Conservation (phyloP, 2,329 filamentous ascomycete genomes). For the Colletotrichum theobromicola region DNA sequence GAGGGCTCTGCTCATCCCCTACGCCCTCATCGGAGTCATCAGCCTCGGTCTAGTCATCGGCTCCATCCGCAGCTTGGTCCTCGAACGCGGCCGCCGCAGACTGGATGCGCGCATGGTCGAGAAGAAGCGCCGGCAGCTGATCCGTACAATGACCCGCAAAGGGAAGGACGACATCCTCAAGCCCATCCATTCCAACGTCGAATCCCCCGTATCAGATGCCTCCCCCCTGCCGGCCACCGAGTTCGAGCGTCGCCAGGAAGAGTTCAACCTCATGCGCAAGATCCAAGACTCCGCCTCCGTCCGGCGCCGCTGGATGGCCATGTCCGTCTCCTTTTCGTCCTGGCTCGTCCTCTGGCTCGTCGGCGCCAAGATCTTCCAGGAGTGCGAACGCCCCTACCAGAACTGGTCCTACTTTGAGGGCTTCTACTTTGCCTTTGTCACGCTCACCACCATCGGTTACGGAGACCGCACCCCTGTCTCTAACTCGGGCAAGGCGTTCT, state of each 20-base stretch:
- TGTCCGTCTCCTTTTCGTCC: constrained; percentile 69
- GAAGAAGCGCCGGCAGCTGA: constrained; percentile 56
- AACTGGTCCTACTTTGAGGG: constrained; percentile 78
- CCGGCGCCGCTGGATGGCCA: constrained; percentile 76
- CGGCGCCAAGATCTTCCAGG: constrained; percentile 76
- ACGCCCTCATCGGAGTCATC: constrained; percentile 81
- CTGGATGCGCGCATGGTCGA: constrained; percentile 65
- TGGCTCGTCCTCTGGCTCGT: constrained; percentile 82
- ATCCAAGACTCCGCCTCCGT: constrained; percentile 72
- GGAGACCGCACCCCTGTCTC: constrained; percentile 80
- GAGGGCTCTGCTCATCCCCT: constrained; percentile 80
- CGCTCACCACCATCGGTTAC: constrained; percentile 81
- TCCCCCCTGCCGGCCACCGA: constrained; percentile 37
- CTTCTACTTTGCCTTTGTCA: constrained; percentile 86
- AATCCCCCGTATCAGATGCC: neutral
- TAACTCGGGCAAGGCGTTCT: constrained; percentile 82
- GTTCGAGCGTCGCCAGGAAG: constrained; percentile 66
- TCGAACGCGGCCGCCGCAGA: constrained; percentile 61
- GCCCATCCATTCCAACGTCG: constrained; percentile 42
- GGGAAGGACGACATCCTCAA: constrained; percentile 54
- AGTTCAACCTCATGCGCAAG: constrained; percentile 81
- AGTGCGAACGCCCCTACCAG: constrained; percentile 57
- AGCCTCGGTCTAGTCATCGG: constrained; percentile 84
- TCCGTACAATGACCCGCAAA: constrained; percentile 49
- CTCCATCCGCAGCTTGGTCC: constrained; percentile 72